Percentiles rank a stretch among this genome's conserved stretches.
These are phyloP conservation scores for Reticulascus tulasneorum DNA, from an alignment of 2,329 filamentous ascomycete species.

Conservation along the genomic window DNA sequence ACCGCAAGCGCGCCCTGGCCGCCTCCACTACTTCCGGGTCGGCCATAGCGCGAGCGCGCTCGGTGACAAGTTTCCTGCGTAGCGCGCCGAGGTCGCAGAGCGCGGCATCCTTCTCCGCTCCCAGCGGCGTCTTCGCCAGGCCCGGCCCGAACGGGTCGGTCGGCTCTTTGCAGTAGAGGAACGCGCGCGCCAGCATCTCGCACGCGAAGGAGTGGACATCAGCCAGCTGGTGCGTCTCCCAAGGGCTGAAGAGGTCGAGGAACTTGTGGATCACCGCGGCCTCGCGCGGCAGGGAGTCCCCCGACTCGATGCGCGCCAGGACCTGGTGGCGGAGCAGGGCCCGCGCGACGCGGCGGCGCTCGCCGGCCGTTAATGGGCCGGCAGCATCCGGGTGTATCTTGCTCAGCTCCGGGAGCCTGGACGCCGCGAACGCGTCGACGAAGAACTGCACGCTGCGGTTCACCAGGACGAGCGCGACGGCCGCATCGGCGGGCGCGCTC, in stretches of 20 bases:
- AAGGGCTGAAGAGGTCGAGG: neutral
- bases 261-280: neutral
- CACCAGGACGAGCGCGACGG: neutral
- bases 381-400: neutral
- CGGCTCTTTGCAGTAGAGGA: neutral
- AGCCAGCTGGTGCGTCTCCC: constrained; percentile 1
- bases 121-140: too few species aligned
- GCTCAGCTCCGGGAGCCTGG: neutral
- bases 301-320: neutral
- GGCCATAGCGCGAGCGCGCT: too few species aligned
- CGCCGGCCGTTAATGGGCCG: neutral
- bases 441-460: neutral
- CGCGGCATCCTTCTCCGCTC: too few species aligned
- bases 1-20: too few species aligned
- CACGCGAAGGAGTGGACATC: neutral
- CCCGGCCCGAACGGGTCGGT: too few species aligned
- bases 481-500: too few species aligned
- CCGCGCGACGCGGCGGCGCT: neutral
- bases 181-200: neutral
- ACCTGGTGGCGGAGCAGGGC: neutral
- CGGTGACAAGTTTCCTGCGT: neutral
- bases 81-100: neutral
- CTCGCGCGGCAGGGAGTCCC: too few species aligned
- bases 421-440: neutral
- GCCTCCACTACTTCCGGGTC: too few species aligned